These are phyloP conservation scores for Juglanconis oblonga DNA, from an alignment of 2,329 filamentous ascomycete species.

Conservation along the genomic window DNA sequence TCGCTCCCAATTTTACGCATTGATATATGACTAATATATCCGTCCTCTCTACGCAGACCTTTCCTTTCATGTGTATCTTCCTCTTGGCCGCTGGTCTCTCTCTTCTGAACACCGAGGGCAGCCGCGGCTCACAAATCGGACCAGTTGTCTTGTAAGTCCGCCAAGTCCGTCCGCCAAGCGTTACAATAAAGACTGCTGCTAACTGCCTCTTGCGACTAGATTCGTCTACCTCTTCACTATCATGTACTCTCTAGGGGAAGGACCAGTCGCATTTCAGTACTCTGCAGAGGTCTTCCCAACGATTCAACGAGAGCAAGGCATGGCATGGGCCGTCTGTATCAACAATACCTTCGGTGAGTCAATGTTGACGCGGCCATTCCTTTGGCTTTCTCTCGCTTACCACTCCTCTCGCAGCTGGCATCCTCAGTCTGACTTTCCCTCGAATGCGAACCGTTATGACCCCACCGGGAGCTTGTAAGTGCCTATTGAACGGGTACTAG, in stretches of 20 bases:
- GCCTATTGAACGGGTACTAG: neutral
- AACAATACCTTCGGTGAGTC: constrained; percentile 37
- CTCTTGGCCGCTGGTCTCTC: constrained; percentile 42
- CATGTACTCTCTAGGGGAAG: constrained; percentile 64
- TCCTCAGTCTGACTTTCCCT: constrained; percentile 24
- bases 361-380: constrained; percentile 25
- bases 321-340: constrained; percentile 59
- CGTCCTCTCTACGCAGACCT: constrained; percentile 56
- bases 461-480: constrained; percentile 28
- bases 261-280: constrained; percentile 66
- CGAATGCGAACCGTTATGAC: constrained; percentile 31
- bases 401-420: constrained; percentile 17
- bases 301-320: constrained; percentile 68
- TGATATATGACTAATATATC: constrained; percentile 27
- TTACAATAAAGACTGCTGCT: neutral
- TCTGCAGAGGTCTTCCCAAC: constrained; percentile 68
- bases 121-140: constrained; percentile 28
- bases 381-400: constrained; percentile 6
- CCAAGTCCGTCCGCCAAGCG: neutral
- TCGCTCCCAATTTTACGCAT: neutral
- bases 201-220: neutral
- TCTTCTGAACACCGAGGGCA: constrained; percentile 42
- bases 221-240: constrained; percentile 61
- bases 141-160: constrained; percentile 44
- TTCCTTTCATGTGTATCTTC: constrained; percentile 58